A percentile compares a stretch with the other conserved stretches of the same genome.
Evolutionary conservation across 176 grass and related monocot genomes (phyloP).

Genomic region (Rhynchospora tenuis): DNA sequence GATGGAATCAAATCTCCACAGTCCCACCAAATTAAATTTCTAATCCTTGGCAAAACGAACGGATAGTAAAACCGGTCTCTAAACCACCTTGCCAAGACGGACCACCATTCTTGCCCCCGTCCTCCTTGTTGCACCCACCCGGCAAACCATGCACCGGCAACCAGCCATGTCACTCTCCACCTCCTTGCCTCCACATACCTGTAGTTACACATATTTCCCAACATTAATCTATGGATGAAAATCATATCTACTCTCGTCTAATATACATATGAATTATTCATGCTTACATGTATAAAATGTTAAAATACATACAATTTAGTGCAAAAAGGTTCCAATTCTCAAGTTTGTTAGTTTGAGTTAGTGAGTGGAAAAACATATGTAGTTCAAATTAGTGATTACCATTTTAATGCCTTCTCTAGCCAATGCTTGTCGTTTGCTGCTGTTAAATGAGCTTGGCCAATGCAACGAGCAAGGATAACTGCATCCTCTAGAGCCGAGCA

Average conservation of each 20-base stretch:
- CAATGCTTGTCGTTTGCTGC: not conserved
- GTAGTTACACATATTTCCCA: not conserved
- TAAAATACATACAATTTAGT: not conserved
- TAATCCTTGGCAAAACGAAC: not conserved
- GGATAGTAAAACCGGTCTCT: conserved; percentile 3
- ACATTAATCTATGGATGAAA: not conserved
- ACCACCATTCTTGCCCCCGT: not conserved
- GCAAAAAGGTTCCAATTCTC: not conserved
- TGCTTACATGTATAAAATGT: not conserved
- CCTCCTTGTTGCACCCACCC: conserved; percentile 9
- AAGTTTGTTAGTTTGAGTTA: not conserved
- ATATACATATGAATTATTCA: not conserved
- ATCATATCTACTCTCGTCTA: not conserved
- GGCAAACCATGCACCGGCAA: conserved; percentile 14
- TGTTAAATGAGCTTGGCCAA: not conserved
- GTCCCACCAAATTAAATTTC: conserved; percentile 1
- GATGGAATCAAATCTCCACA: conserved; percentile 17
- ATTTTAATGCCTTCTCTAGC: not conserved
- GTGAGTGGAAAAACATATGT: not conserved
- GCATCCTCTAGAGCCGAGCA: conserved; percentile 26
- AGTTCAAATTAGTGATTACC: not conserved
- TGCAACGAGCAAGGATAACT: conserved; percentile 15
- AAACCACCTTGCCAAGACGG: conserved; percentile 3
- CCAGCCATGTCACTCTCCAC: conserved; percentile 27
- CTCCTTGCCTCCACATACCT: conserved; percentile 20